phyloP scores from a whole-genome alignment of 768 basidiomycete genomes.

The Agaricus blazei region DNA sequence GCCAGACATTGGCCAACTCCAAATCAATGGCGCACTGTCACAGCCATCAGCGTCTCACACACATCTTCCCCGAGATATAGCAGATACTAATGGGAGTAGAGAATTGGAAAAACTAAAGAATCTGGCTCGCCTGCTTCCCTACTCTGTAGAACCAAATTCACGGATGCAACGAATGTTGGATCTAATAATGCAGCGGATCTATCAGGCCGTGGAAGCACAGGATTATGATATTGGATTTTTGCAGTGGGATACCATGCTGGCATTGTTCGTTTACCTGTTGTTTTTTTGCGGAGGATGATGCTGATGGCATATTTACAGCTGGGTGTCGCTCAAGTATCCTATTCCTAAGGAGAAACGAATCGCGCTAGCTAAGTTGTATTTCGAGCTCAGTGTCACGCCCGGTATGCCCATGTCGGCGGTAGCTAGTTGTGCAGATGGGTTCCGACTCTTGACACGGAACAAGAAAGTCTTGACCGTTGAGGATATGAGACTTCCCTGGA shows the following conservation, averaged over 20 bases:
- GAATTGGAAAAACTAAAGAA: slow-evolving; percentile 55
- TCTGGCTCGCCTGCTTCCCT: slow-evolving; percentile 66
- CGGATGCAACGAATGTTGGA: slow-evolving; percentile 75
- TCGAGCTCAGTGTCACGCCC: slow-evolving; percentile 67
- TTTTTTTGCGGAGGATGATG: slow-evolving; percentile 1
- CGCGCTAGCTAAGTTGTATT: slow-evolving; percentile 72
- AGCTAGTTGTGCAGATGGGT: slow-evolving; percentile 59
- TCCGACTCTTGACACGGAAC: slow-evolving; percentile 55
- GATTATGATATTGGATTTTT: slow-evolving; percentile 79
- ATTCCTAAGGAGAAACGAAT: slow-evolving; percentile 78
- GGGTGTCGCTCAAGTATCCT: slow-evolving; percentile 81
- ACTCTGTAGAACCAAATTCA: slow-evolving; percentile 70
- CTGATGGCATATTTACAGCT: slow-evolving; percentile 29
- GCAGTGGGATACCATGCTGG: slow-evolving; percentile 77
- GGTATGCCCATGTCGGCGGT: slow-evolving; percentile 70
- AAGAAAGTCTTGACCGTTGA: slow-evolving; percentile 73
- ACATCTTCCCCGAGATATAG: slow-evolving; percentile 23
- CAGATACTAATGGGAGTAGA: slow-evolving; percentile 31
- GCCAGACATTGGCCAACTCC: slow-evolving; percentile 43
- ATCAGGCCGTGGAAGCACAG: slow-evolving; percentile 71
- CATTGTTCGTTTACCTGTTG: slow-evolving; percentile 45
- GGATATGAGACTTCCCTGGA: slow-evolving; percentile 81
- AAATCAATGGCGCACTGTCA: slow-evolving; percentile 30
- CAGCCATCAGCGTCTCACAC: slow-evolving; percentile 7
- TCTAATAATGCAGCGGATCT: slow-evolving; percentile 60